Conservation (phyloP, 805 yeast species). For the Saturnispora mendoncae region DNA sequence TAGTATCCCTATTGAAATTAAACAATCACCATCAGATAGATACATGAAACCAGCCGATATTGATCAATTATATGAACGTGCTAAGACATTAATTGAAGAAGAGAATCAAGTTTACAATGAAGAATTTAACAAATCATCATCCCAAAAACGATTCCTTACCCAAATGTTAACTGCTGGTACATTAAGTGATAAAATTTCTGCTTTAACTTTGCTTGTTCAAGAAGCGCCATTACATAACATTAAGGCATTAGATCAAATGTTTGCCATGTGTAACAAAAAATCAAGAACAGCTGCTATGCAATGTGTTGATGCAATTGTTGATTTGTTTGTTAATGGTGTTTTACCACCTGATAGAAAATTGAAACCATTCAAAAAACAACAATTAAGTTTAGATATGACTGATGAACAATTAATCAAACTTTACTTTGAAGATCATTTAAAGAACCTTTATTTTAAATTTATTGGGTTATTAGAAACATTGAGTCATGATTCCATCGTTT, state of each 20-base stretch:
- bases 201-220: slow-evolving; percentile 83
- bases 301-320: slow-evolving; percentile 82
- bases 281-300: slow-evolving; percentile 89
- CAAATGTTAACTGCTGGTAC: slow-evolving; percentile 91
- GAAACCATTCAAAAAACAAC: slow-evolving; percentile 69
- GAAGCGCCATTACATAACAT: slow-evolving; percentile 90
- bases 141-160: slow-evolving; percentile 80
- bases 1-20: slow-evolving; percentile 38
- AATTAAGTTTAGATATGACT: slow-evolving; percentile 37
- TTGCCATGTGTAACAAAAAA: slow-evolving; percentile 79
- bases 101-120: slow-evolving; percentile 68
- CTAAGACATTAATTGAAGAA: slow-evolving; percentile 51
- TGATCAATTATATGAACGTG: slow-evolving; percentile 54
- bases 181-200: slow-evolving; percentile 87
- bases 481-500: slow-evolving; percentile 85
- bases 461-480: slow-evolving; percentile 69
- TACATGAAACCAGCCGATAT: slow-evolving; percentile 43
- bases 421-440: slow-evolving; percentile 86
- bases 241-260: slow-evolving; percentile 71
- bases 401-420: slow-evolving; percentile 57
- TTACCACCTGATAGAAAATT: slow-evolving; percentile 85
- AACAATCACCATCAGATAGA: slow-evolving; percentile 25
- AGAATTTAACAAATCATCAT: slow-evolving; percentile 64
- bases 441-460: slow-evolving; percentile 64
- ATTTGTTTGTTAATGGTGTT: slow-evolving; percentile 74